Base-by-base conservation (phyloP, 345 rosid genomes). In the Citropsis articulata region DNA sequence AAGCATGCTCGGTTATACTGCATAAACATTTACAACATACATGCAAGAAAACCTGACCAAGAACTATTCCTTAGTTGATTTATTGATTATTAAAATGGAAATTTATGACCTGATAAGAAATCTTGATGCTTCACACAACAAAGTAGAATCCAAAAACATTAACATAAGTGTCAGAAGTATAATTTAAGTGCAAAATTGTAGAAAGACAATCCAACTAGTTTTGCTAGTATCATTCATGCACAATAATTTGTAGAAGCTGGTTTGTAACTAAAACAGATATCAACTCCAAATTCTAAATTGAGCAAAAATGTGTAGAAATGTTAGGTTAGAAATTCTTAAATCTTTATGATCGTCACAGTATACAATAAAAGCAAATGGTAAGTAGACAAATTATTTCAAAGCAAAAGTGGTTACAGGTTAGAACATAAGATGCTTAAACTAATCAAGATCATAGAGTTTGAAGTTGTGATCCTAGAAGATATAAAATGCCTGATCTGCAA, bases 401-500 rank as follows among this genome's bases (percentile, higher is more conserved):
- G 65, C 30, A 10, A 3, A 12, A 24, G 56, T 8, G 27, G 5
- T 50, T 27, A 24, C 18, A 75, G 4, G 4, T 18, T 18, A 56
- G n/a, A 80, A 22, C 53, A 66, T 35, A 59, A 66, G 21, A 75
- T 38, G 18, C 19, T 59, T 60, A 69, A 71, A 53, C 67, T 63
- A 69, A 73, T 67, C 13, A 36, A 78, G 66, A 60, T 64, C 53
- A 72, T 57, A 72, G 56, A 16, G 70, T 33, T 68, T 61, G 24
- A 5, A n/a, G 33, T 33, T 67, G 10, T 56, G 18, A 28, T 68
- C 25, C 25, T 36, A 18, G 65, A 68, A 61, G 18, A 48, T 22
- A 57, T 25, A 48, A 28, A 22, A 35, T 16, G 69, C 8, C 30
- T 24, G 12, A 30, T 36, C 60, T 25, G 25, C 66, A 50, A 69